Base-by-base conservation (phyloP, 2,329 filamentous ascomycete species). In the Camillea tinctor region DNA sequence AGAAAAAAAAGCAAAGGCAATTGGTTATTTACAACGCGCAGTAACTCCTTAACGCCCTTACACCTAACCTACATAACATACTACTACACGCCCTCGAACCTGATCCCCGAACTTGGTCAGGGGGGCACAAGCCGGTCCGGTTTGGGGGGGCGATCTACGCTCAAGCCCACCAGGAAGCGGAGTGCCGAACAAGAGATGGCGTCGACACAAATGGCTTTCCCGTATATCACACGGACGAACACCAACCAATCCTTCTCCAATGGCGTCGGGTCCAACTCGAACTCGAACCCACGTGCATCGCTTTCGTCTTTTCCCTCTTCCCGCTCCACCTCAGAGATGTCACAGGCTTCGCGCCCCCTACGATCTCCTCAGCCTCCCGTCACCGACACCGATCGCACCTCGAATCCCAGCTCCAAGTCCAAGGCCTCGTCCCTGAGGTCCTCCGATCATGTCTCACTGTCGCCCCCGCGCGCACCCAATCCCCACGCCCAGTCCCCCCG, bases 301-400 rank as follows among this genome's bases (percentile, higher is more conserved):
- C 76, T 89, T 53, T 84, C 86, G 23, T 89, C 87, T 50, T 86
- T 88, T 69, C 81, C 86, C 30, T 79, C 83, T 11, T 84, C 85
- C 55, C 80, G 84, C 60, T 83, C 84, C 52, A 77, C 80, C 55
- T 87, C 84, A 58, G 79, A 84, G 69, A 83, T 86, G 79, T 86
- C 84, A 58, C 79, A 79, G 67, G 73, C 71, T 69, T 82, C 78
- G 61, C 80, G 82, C 60, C 82, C 83, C 51, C 78, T 83, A 54
- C 81, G 79, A 71, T 86, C 84, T 51, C 84, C 85, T 56, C 80
- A 85, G 55, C 80, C 79, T 56, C 77, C 77, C 61, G 72, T 78
- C 56, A 76, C 79, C 62, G 84, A 85, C 52, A 76, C 79, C 50
- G 81, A 87, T 73, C 82, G 81, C 60, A 81, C 76, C 6, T 88